Conservation (phyloP, 495 filamentous ascomycete species). For the Penicillium herquei region DNA sequence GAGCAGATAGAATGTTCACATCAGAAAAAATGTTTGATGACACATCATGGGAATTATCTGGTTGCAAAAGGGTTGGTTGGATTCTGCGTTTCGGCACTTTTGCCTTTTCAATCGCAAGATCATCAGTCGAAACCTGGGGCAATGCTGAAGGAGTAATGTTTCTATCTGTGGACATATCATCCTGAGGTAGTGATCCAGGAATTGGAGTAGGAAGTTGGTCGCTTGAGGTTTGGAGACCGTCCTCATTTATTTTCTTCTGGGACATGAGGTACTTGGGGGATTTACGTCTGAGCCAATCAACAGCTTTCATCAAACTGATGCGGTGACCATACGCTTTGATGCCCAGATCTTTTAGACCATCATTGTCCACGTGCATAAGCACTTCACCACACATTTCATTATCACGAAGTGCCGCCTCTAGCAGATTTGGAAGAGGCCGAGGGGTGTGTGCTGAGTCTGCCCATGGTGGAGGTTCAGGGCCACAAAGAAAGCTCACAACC, state of each 20-base stretch:
- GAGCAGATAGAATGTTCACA: no score
- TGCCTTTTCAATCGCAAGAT: no score
- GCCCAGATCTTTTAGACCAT: conserved; percentile 47
- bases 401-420: conserved; percentile 56
- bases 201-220: no score
- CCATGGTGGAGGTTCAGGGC: conserved; percentile 44
- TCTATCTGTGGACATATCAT: no score
- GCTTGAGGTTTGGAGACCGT: not conserved
- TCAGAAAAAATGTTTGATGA: no score
- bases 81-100: no score
- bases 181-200: no score
- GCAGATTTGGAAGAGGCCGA: conserved; percentile 48
- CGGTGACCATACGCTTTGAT: conserved; percentile 48
- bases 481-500: conserved; percentile 64
- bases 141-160: no score
- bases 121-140: no score
- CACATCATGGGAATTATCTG: no score
- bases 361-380: conserved; percentile 43
- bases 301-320: conserved; percentile 42
- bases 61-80: no score
- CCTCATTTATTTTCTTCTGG: not conserved
- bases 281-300: conserved; percentile 40
- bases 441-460: conserved; percentile 25
- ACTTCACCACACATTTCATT: conserved; percentile 61
- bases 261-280: conserved; percentile 41